phyloP scores from a whole-genome alignment of 495 filamentous ascomycete species.

The Xylaria castorea region DNA sequence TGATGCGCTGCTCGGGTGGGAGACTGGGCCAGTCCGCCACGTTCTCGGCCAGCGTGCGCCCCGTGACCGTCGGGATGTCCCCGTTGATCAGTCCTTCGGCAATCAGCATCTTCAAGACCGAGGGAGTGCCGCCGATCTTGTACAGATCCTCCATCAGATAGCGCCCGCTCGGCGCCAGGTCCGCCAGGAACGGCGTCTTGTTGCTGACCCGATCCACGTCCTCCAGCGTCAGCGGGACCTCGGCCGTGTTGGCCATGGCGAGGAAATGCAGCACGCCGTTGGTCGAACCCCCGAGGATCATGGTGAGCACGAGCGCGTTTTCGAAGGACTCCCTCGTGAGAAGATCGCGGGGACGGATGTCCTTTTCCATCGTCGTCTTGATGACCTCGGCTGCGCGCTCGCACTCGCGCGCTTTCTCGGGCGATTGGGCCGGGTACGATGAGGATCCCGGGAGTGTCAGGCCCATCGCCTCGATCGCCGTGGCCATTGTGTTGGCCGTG shows the following conservation, averaged over 20 bases:
- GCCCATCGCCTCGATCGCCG: constrained; percentile 95
- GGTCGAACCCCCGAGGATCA: constrained; percentile 88
- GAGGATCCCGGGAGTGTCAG: constrained; percentile 88
- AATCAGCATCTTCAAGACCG: constrained; percentile 90
- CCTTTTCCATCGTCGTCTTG: constrained; percentile 79
- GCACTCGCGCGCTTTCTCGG: constrained; percentile 92
- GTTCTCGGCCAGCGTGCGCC: constrained; percentile 88
- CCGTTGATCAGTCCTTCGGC: constrained; percentile 84
- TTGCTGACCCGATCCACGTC: constrained; percentile 88
- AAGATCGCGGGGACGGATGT: constrained; percentile 84
- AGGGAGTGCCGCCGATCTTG: constrained; percentile 87
- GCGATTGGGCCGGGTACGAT: constrained; percentile 84
- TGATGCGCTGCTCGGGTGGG: constrained; percentile 81
- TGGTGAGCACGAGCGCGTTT: constrained; percentile 91
- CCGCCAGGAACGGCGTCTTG: constrained; percentile 92
- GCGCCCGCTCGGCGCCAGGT: constrained; percentile 85
- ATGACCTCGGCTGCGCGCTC: constrained; percentile 86
- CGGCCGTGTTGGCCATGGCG: constrained; percentile 92
- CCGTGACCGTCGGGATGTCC: constrained; percentile 86
- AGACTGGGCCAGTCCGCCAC: constrained; percentile 81
- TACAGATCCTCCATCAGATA: constrained; percentile 97
- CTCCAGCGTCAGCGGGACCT: constrained; percentile 80
- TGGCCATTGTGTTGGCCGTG: constrained; percentile 98
- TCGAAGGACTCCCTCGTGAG: constrained; percentile 87
- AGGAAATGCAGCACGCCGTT: constrained; percentile 95